Conservation (phyloP, 305 asterid genomes). For the Coffea humblotiana region DNA sequence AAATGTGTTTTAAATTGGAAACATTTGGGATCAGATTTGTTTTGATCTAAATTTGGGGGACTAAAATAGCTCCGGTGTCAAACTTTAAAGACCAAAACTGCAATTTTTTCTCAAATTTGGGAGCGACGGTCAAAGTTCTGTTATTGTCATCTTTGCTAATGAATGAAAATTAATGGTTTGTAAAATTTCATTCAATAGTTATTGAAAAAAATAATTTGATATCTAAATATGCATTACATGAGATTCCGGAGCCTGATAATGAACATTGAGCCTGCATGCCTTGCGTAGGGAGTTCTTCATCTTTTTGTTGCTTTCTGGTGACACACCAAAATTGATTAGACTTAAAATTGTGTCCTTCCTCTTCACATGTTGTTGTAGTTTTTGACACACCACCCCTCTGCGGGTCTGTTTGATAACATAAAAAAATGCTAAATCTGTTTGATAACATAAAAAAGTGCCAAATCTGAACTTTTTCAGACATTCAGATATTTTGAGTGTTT, state of each 20-base stretch:
- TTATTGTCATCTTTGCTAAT: not conserved
- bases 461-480: no score
- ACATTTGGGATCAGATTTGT: no score
- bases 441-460: no score
- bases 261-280: not conserved
- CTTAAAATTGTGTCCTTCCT: not conserved
- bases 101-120: not conserved
- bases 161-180: not conserved
- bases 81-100: no score
- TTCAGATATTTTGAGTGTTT: no score
- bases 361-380: not conserved
- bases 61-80: no score
- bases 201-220: not conserved
- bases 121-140: not conserved
- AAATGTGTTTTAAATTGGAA: no score
- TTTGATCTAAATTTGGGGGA: no score
- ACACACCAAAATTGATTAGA: not conserved
- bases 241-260: not conserved
- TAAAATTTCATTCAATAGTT: not conserved
- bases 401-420: not conserved
- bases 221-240: no score
- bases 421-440: not conserved
- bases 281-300: not conserved
- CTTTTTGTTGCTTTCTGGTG: not conserved
- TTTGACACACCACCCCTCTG: not conserved